Conservation (phyloP, 176 grass and related monocot species). For the Chloris gayana region DNA sequence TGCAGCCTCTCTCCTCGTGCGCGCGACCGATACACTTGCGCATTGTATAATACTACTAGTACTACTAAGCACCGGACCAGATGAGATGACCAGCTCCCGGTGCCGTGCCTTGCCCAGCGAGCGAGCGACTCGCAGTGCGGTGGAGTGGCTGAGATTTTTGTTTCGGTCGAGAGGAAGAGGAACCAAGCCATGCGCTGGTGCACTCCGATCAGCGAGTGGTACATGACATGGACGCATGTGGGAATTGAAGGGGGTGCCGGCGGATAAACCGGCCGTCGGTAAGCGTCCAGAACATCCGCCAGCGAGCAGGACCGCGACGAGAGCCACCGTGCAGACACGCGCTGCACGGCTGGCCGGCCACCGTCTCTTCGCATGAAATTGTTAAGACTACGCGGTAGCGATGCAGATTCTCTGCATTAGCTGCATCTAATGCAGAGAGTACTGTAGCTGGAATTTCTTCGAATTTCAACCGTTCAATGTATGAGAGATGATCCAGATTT, state of each 20-base stretch:
- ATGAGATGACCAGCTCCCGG: background rate
- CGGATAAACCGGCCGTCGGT: slow-evolving; percentile 35
- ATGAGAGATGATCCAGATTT: too few species aligned
- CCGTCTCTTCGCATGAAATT: background rate
- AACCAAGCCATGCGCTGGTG: background rate
- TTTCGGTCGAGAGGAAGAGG: background rate
- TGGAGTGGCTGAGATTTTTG: background rate
- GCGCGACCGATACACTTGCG: background rate
- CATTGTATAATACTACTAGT: background rate
- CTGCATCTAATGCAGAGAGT: too few species aligned
- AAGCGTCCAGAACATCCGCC: slow-evolving; percentile 41
- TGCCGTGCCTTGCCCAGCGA: background rate
- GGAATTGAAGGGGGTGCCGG: slow-evolving; percentile 29
- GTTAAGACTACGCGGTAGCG: background rate
- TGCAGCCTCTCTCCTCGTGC: background rate
- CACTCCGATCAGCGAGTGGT: background rate
- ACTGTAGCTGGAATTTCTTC: too few species aligned
- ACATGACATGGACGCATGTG: slow-evolving; percentile 4
- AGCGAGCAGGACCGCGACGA: slow-evolving; percentile 18
- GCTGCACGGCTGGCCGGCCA: background rate
- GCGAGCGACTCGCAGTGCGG: background rate
- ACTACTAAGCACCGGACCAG: too few species aligned
- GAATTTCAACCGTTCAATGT: too few species aligned
- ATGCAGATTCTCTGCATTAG: too few species aligned
- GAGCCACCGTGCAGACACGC: slow-evolving; percentile 16